phyloP scores from a whole-genome alignment of 768 basidiomycete species.

The Mycena polygramma region DNA sequence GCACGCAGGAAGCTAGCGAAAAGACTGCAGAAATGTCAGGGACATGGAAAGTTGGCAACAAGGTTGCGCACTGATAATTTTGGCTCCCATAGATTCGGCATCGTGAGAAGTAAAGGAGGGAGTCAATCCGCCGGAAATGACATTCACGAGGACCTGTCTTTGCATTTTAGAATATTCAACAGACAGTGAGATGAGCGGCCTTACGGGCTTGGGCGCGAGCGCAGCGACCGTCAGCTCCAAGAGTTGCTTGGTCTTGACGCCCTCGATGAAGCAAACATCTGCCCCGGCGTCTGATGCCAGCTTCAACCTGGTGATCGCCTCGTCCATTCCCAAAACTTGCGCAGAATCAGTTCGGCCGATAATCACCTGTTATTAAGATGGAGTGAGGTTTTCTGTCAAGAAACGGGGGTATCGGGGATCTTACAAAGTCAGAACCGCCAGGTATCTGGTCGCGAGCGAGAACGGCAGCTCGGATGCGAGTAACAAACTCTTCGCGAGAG shows the following conservation, averaged over 20 bases:
- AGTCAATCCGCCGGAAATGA: constrained; percentile 83
- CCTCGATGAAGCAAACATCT: constrained; percentile 87
- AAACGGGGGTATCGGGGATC: constrained; percentile 31
- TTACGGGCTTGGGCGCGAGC: constrained; percentile 77
- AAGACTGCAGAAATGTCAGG: constrained; percentile 62
- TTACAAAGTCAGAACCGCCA: constrained; percentile 80
- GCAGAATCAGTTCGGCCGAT: constrained; percentile 85
- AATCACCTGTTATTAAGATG: constrained; percentile 60
- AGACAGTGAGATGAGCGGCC: constrained; percentile 24
- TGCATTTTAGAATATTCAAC: background rate
- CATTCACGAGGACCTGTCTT: constrained; percentile 76
- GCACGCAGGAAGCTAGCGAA: constrained; percentile 81
- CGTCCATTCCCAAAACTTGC: constrained; percentile 85
- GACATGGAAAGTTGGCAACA: background rate
- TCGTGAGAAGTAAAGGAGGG: constrained; percentile 79
- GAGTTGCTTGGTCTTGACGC: constrained; percentile 77
- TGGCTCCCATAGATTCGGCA: constrained; percentile 78
- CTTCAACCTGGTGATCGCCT: constrained; percentile 74
- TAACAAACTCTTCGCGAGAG: constrained; percentile 80
- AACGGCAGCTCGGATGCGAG: constrained; percentile 82
- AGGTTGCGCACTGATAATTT: constrained; percentile 74
- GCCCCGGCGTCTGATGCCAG: constrained; percentile 81
- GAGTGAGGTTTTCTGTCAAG: background rate
- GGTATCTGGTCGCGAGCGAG: constrained; percentile 83
- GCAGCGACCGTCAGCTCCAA: constrained; percentile 74